These are phyloP conservation scores for Paramyrothecium sp. DNA, from an alignment of 2,329 filamentous ascomycete genomes.

Conservation along the genomic window DNA sequence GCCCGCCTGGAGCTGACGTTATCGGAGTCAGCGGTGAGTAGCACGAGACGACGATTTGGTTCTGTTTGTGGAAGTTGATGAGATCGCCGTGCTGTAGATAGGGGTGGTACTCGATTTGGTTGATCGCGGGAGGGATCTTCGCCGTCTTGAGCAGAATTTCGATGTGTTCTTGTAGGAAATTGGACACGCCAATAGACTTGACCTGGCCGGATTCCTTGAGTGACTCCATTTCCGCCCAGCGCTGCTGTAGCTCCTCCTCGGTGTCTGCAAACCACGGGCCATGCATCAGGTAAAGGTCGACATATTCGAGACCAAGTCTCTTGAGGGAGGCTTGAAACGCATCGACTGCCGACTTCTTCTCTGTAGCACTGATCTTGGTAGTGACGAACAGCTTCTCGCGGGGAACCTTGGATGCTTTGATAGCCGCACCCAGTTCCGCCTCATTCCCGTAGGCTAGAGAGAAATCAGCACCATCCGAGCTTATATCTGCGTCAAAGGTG, in stretches of 20 bases:
- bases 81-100: conserved; percentile 67
- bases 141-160: conserved; percentile 58
- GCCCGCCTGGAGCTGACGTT: conserved; percentile 46
- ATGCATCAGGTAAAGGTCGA: conserved; percentile 70
- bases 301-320: conserved; percentile 67
- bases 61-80: conserved; percentile 53
- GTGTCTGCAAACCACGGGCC: conserved; percentile 51
- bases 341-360: conserved; percentile 39
- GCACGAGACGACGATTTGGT: conserved; percentile 55
- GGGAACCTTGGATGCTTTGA: conserved; percentile 63
- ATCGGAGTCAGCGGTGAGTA: conserved; percentile 56
- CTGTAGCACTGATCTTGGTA: conserved; percentile 51
- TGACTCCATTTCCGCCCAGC: conserved; percentile 61
- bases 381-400: conserved; percentile 69
- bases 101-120: conserved; percentile 81
- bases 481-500: too few species aligned
- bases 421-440: conserved; percentile 68
- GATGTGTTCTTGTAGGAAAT: conserved; percentile 61
- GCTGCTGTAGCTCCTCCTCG: conserved; percentile 52
- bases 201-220: conserved; percentile 66
- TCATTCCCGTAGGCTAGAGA: conserved; percentile 63
- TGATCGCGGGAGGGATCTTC: conserved; percentile 63
- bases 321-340: conserved; percentile 59
- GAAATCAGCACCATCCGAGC: background rate
- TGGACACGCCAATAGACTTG: conserved; percentile 74